Base-by-base conservation (phyloP, 805 yeast genomes). In the Pichia exigua region DNA sequence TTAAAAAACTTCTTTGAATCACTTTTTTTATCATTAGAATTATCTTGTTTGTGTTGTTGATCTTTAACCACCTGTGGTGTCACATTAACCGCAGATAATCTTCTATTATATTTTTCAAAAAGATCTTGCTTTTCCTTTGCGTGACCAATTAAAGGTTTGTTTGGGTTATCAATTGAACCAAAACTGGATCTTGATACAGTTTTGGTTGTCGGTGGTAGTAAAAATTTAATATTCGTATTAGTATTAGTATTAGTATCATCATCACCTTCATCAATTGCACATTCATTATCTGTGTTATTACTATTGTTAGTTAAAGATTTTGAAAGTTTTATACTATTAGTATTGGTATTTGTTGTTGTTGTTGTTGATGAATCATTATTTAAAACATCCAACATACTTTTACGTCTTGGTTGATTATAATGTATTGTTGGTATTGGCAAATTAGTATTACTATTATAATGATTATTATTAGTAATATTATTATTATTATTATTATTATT, bases 91-190 rank as follows among this genome's bases (percentile, higher is more conserved):
- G 63, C 57, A n/a, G 63, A 57, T 57, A 65, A 55, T 40, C 68
- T 56, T 27, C 67, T 48, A 26, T 65, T 59, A 49, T 66, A 66
- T 44, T 63, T 64, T 20, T 65, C 69, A 45, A 66, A 59, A 18
- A 66, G 56, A n/a, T 65, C 57, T 24, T 51, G 45, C 32, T 51
- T 57, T 20, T 58, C 56, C 21, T 46, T 48, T 17, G 42, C 56
- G n/a, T 42, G 42, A 15, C 20, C 47, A 3, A 26, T 17, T 22
- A 44, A 44, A 13, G 47, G 46, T 20, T 42, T 27, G 35, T 43
- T 46, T 18, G 50, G 44, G 20, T 46, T 43, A 18, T 46, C 53
- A 7, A 30, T 13, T 12, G 35, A 30, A 13, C 35, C 35, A 30
- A 30, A 30, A 30, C 35, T 30, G 2, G 35, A 30, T 15, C 35